Evolutionary conservation across 176 grass and related monocot species (phyloP), one percentile per base, ranked within the genome.

Genomic region (Bonia amplexicaulis): DNA sequence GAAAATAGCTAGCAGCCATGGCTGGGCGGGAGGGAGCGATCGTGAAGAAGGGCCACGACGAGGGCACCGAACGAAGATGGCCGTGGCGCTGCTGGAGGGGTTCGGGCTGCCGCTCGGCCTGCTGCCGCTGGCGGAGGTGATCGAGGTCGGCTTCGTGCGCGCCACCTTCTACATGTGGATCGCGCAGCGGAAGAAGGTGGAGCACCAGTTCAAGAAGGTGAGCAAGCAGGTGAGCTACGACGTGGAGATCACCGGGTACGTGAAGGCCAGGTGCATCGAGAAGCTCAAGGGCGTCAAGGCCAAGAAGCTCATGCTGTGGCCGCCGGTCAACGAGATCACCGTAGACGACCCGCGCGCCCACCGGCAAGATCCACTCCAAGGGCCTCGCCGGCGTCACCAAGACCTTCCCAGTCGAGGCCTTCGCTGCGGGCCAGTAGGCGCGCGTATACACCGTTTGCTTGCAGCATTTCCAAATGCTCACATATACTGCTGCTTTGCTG

Each of bases 271-370:
- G 12, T 47, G 83, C 69, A 93, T 97, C 42, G 90, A 85, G 78
- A 93, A 90, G 82, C 85, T 90, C 55, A 93, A 85, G 74, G 94
- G 89, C n/a, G 91, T 93, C 85, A 91, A 91, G 84, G 89, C 91
- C 76, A 83, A 92, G 86, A 91, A 96, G 90, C 74, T 98, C 70
- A 84, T 98, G 68, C 68, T 98, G n/a, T 98, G 91, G 96, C 87
- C 90, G 6, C 85, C 91, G 5, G 85, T 98, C 52, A 89, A 89
- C 81, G 91, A 97, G 75, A 93, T 97, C 78, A 47, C 35, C 75
- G 48, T 88, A 26, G 82, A 97, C 15, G 58, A 92, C 42, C 92
- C 87, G 70, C 81, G 88, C 65, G 70, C 81, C 90, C 65, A 71
- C 82, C 20, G 96, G 92, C 7, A 95, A 90, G 85, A 95, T 95